Base-by-base conservation (phyloP, 2,329 filamentous ascomycete genomes). In the Clonostachys rhizophaga region DNA sequence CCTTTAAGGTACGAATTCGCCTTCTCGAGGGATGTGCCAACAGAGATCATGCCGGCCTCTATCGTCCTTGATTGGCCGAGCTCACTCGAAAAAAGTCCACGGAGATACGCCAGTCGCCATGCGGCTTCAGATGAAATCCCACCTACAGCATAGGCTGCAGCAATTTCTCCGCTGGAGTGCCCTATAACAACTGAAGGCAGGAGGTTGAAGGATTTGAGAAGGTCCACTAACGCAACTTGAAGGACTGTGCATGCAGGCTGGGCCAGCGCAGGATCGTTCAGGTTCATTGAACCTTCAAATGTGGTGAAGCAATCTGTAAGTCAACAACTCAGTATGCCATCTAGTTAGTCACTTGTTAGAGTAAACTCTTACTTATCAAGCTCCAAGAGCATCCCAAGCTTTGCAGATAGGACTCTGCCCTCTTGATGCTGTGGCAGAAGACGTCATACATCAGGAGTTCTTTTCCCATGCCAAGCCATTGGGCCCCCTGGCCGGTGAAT, bases 401-500 rank as follows among this genome's bases (percentile, higher is more conserved):
- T 18, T 18, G 18, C 18, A 18, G 18, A 18, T 18, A 18, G 18
- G 41, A 16, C 16, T 20, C 41, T 33, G 34, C 11, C 16, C n/a
- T 9, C 33, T 11, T 20, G 12, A 67, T 58, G 3, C 55, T 53
- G 6, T 54, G 45, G 5, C 49, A 49, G 49, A 64, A 66, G 6
- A 60, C 50, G 11, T 59, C 57, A 43, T 61, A 64, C 5, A 44
- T 34, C 36, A 55, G 52, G 36, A 65, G 55, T 52, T 64, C 61
- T 9, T 58, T 54, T 35, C 62, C 62, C 63, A 66, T 62, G 37
- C 48, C 55, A 39, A 46, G 45, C 58, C 58, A 62, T 48, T 62
- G 59, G 8, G 59, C 63, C 33, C 63, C 63, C 47, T 65, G 63
- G 5, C 63, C 63, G n/a, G 61, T 63, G 50, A 66, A 58, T 24